Evolutionary conservation across 371 early-diverging fungal species (phyloP).

Genomic region (Mucor mucedo): DNA sequence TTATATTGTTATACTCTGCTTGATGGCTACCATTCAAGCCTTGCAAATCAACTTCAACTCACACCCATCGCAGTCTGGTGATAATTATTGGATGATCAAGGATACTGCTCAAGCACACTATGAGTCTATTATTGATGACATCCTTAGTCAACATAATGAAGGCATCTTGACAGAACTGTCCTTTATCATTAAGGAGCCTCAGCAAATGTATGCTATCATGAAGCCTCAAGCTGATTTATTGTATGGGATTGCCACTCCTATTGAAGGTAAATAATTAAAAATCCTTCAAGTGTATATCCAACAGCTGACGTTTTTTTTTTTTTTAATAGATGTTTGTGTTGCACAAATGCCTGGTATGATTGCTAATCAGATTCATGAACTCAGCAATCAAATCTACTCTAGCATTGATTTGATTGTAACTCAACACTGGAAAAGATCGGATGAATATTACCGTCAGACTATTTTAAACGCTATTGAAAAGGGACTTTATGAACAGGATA

Average conservation of each 20-base stretch:
- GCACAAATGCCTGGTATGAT: constrained; percentile 37
- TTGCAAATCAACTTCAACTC: constrained; percentile 11
- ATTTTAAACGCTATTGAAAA: constrained; percentile 14
- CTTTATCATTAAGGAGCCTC: constrained; percentile 18
- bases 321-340: constrained; percentile 27
- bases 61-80: neutral
- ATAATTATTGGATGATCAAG: neutral
- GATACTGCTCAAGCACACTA: constrained; percentile 28
- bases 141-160: constrained; percentile 31
- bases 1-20: neutral
- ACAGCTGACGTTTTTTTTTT: constrained; percentile 7
- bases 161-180: constrained; percentile 22
- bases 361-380: constrained; percentile 33
- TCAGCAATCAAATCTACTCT: constrained; percentile 21
- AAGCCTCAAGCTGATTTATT: constrained; percentile 24
- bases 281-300: too few species aligned
- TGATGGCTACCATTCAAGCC: constrained; percentile 12
- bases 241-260: neutral
- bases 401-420: constrained; percentile 10
- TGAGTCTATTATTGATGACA: constrained; percentile 25
- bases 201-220: constrained; percentile 8
- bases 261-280: constrained; percentile 17
- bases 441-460: constrained; percentile 15
- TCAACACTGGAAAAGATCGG: constrained; percentile 9
- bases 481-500: constrained; percentile 15